phyloP scores from a whole-genome alignment of 192 early-diverging fungal species.

The Pilaira anomala region DNA sequence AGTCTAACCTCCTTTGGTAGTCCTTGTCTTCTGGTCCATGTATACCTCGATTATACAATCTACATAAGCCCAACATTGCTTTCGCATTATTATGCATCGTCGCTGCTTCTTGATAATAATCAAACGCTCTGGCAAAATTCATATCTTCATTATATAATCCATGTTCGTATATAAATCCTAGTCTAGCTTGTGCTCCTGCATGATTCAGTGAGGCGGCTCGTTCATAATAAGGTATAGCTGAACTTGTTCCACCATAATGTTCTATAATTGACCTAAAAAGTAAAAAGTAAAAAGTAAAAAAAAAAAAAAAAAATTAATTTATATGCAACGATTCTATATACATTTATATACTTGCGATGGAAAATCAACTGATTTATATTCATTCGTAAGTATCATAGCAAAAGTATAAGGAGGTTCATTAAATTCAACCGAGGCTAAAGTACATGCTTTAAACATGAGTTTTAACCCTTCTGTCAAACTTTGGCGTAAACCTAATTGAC shows the following conservation, averaged over 20 bases:
- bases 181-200: slow-evolving; percentile 65
- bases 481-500: slow-evolving; percentile 60
- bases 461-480: slow-evolving; percentile 77
- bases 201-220: slow-evolving; percentile 77
- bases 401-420: slow-evolving; percentile 76
- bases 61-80: slow-evolving; percentile 85
- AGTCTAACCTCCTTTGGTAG: not conserved
- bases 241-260: slow-evolving; percentile 36
- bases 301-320: not conserved
- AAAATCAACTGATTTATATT: slow-evolving; percentile 52
- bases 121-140: slow-evolving; percentile 64
- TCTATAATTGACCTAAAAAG: slow-evolving; percentile 7
- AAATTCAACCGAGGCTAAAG: slow-evolving; percentile 68
- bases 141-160: slow-evolving; percentile 63
- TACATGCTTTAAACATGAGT: slow-evolving; percentile 73
- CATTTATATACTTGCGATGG: slow-evolving; percentile 28
- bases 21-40: slow-evolving; percentile 26
- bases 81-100: slow-evolving; percentile 72
- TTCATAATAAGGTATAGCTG: slow-evolving; percentile 69
- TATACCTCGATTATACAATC: slow-evolving; percentile 81
- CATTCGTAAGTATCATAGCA: slow-evolving; percentile 74
- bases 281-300: not conserved
- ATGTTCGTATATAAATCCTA: slow-evolving; percentile 82
- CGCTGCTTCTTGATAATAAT: slow-evolving; percentile 79
- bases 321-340: not conserved